Evolutionary conservation across 1,284 basidiomycete genomes (phyloP).

Genomic region (Marasmius fiardii): DNA sequence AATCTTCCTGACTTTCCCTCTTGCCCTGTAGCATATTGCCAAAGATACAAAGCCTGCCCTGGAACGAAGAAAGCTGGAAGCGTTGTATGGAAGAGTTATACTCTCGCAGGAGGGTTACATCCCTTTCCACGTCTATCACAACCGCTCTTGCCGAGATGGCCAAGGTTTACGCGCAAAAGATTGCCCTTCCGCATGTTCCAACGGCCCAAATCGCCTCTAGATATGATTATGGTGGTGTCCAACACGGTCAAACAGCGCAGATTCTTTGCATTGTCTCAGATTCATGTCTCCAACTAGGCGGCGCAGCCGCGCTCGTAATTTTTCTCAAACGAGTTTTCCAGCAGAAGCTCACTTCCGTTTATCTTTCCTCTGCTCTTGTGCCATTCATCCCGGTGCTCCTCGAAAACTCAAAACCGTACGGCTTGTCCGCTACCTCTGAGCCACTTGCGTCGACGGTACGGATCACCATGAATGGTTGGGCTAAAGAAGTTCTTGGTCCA

Average conservation of each 20-base stretch:
- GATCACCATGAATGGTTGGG: background rate
- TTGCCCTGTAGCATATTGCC: background rate
- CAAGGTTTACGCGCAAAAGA: background rate
- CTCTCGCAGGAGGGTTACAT: background rate
- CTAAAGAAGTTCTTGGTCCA: background rate
- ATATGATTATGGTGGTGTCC: background rate
- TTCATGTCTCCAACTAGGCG: background rate
- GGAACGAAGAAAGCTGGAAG: background rate
- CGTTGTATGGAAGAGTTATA: background rate
- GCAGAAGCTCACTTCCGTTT: background rate
- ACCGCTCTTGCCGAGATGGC: background rate
- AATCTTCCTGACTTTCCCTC: background rate
- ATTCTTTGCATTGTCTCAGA: background rate
- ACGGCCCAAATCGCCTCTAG: background rate
- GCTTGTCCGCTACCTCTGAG: background rate
- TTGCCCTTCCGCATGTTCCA: background rate
- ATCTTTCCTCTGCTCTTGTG: background rate
- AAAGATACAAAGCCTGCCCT: background rate
- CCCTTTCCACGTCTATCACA: background rate
- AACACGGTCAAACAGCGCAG: background rate
- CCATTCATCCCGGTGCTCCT: background rate
- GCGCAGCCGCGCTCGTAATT: background rate
- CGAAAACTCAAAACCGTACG: background rate
- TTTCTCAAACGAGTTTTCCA: background rate
- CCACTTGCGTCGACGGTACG: background rate